These are phyloP conservation scores for Tetrahymena borealis DNA, from an alignment of 73 alveolate genomes.

Conservation along the genomic window DNA sequence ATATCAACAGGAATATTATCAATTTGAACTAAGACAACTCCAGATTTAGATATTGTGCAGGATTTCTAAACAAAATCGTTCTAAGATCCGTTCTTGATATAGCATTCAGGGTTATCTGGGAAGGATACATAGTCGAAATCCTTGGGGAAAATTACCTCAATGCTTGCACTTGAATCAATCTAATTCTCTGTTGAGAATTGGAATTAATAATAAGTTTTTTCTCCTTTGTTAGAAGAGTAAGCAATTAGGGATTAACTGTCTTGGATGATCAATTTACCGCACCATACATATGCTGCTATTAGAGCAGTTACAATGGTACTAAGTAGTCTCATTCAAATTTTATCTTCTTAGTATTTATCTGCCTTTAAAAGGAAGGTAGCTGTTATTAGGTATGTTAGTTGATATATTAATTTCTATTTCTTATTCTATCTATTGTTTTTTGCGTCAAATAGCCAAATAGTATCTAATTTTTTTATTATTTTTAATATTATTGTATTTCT, in stretches of 20 bases:
- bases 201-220: background rate
- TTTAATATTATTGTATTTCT: too few species aligned
- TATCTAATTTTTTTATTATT: too few species aligned
- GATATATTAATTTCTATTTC: too few species aligned
- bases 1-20: background rate
- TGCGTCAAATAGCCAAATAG: too few species aligned
- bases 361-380: too few species aligned
- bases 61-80: background rate
- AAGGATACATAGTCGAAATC: background rate
- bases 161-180: background rate
- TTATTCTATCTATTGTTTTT: too few species aligned
- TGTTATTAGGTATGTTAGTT: too few species aligned
- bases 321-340: too few species aligned
- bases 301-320: too few species aligned
- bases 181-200: background rate
- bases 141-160: background rate
- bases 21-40: background rate
- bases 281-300: background rate
- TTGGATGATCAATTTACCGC: background rate
- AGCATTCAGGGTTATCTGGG: background rate
- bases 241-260: background rate
- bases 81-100: background rate
- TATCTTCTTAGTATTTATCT: too few species aligned
- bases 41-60: background rate
- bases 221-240: background rate